Evolutionary conservation across 495 filamentous ascomycete genomes (phyloP), one percentile per base, ranked within the genome.

Genomic region (Lepraria neglecta): DNA sequence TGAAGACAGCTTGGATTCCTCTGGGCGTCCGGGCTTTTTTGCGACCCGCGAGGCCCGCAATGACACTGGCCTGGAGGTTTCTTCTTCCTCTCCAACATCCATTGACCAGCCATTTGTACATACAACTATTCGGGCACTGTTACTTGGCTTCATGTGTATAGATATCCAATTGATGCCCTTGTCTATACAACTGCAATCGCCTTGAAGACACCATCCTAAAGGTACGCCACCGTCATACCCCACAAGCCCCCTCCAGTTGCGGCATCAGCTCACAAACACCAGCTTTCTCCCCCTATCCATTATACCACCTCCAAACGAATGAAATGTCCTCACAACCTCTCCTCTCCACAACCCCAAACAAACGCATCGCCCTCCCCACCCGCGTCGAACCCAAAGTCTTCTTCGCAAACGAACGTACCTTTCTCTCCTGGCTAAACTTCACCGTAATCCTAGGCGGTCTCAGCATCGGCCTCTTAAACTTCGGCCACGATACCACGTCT

Each of bases 381-480:
- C 91, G 94, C 64, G 92, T 99, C 74, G 94, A 99, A 73, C 94
- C 94, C 44, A 99, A 99, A 75, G 94, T 98, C 77, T 99, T 97
- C 85, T 99, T 99, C 81, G 94, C 94, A 73, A 97, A 97, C 79
- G 94, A 99, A 79, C 91, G 94, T 56, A 99, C 94, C 45, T 99
- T 97, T 70, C 85, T 99, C 69, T 94, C 89, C 70, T 99, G 95
- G 95, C 88, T 99, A 67, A 97, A 97, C 80, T 97, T 97, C 82
- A 94, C 89, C 70, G 92, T 97, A 70, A 92, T 99, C 73, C 85
- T 99, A 46, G 94, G 94, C 68, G 92, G 92, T 57, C 84, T 99
- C 55, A 92, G 92, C 30, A 87, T 97, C 60, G 94, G 95, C 57
- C 89, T 99, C 63, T 82, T 99, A 64, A 99, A 99, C 80, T 99